Evolutionary conservation across 306 rosid species (phyloP).

Genomic region (Elaeagnus macrophylla): DNA sequence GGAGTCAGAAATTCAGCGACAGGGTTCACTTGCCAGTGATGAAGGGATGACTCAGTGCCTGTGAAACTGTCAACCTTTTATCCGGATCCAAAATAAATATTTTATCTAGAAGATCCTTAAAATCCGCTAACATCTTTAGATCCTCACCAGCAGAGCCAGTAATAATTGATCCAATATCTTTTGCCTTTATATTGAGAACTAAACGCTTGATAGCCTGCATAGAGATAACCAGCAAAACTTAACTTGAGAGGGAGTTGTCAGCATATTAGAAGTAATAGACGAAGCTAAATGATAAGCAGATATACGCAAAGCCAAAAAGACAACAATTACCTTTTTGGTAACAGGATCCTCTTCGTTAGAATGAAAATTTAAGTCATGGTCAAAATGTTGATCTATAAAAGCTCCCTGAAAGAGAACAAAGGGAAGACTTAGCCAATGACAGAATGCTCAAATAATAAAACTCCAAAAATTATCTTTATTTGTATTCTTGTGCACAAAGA

Average conservation of each 20-base stretch:
- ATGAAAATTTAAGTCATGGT: constrained; percentile 84
- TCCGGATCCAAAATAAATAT: constrained; percentile 89
- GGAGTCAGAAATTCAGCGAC: constrained; percentile 79
- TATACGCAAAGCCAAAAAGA: background rate
- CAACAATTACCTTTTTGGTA: constrained; percentile 65
- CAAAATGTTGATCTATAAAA: constrained; percentile 75
- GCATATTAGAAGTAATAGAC: too few relatives aligned
- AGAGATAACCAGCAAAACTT: background rate
- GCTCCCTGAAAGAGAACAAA: constrained; percentile 56
- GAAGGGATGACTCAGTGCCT: constrained; percentile 95
- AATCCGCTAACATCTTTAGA: constrained; percentile 82
- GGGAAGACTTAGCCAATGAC: background rate
- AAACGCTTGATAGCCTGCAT: constrained; percentile 69
- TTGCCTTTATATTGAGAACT: constrained; percentile 76
- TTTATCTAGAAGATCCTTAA: constrained; percentile 85
- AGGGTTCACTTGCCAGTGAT: constrained; percentile 99
- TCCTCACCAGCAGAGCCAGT: constrained; percentile 85
- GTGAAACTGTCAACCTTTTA: constrained; percentile 94
- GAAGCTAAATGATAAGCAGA: too few relatives aligned
- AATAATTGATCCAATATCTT: constrained; percentile 78
- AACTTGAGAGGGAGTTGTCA: too few relatives aligned
- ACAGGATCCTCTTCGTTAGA: constrained; percentile 96
- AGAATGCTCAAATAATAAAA: constrained; percentile 1
- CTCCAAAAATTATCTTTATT: background rate
- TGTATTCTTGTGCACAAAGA: background rate